phyloP scores from a whole-genome alignment of 106 monocot genomes.

The Dendrobium huoshanense region DNA sequence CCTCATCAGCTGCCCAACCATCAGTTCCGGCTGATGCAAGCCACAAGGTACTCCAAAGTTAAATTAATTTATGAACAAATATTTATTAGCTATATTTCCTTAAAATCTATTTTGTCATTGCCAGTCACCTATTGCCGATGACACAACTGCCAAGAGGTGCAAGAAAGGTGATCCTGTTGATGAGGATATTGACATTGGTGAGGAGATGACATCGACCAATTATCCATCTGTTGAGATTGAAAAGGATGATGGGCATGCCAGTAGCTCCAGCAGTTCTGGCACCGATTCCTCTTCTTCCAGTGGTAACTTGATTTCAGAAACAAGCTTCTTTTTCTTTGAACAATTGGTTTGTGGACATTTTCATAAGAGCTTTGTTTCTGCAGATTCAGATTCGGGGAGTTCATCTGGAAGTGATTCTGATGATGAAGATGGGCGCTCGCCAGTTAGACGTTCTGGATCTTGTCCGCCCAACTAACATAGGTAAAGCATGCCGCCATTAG shows the following conservation, averaged over 20 bases:
- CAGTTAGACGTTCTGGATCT: conserved; percentile 15
- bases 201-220: conserved; percentile 62
- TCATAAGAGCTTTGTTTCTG: not conserved
- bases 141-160: conserved; percentile 16
- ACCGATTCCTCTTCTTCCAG: conserved; percentile 62
- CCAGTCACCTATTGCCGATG: conserved; percentile 11
- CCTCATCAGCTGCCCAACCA: not conserved
- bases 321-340: not conserved
- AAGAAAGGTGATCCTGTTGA: conserved; percentile 40
- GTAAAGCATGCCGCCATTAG: not conserved
- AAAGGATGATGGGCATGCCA: conserved; percentile 47
- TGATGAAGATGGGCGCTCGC: conserved; percentile 25
- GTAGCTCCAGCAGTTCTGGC: conserved; percentile 51
- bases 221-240: conserved; percentile 78
- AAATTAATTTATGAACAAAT: not conserved
- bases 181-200: conserved; percentile 89
- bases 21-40: conserved; percentile 6
- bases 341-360: not conserved
- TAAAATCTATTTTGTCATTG: not conserved
- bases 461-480: conserved; percentile 13
- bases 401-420: conserved; percentile 56
- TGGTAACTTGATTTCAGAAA: conserved; percentile 14
- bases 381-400: conserved; percentile 66
- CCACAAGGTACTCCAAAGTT: conserved; percentile 11
- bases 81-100: too few relatives aligned